Percentiles rank a stretch among this genome's conserved stretches.
Evolutionary conservation across 148 eudicot genomes (phyloP).

Genomic region (Salicornia ramosissima): DNA sequence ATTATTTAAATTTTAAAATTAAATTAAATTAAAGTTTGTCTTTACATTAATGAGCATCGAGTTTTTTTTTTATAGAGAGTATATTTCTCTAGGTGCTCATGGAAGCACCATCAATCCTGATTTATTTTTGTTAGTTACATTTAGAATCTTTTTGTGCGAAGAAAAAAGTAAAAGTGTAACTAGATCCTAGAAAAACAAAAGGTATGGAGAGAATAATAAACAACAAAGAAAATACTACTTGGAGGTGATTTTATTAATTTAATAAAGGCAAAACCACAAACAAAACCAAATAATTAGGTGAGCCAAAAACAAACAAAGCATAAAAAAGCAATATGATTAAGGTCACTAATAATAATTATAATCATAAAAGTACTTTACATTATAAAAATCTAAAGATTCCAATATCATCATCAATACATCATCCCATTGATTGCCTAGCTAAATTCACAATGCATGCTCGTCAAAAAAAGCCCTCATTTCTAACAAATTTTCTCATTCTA

Average conservation of each 20-base stretch:
- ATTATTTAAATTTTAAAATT: too few relatives aligned
- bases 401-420: conserved; percentile 12
- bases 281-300: conserved; percentile 10
- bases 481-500: not conserved
- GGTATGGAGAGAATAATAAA: not conserved
- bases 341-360: conserved; percentile 4
- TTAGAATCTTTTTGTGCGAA: too few relatives aligned
- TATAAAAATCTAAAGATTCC: conserved; percentile 6
- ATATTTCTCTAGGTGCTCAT: too few relatives aligned
- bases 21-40: too few relatives aligned
- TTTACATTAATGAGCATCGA: too few relatives aligned
- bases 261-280: not conserved
- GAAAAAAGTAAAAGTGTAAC: too few relatives aligned
- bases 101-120: too few relatives aligned
- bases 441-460: not conserved
- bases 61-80: too few relatives aligned
- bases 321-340: conserved; percentile 11
- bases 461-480: not conserved
- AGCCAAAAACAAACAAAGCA: not conserved
- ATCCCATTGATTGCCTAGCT: conserved; percentile 10
- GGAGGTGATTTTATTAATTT: conserved; percentile 4
- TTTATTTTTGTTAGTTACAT: too few relatives aligned
- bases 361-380: not conserved
- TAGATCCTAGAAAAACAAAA: too few relatives aligned
- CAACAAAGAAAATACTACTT: not conserved